Evolutionary conservation across 108 stramenopile genomes (phyloP), one percentile per base, ranked within the genome.

Genomic region (Epithemia pelagica): DNA sequence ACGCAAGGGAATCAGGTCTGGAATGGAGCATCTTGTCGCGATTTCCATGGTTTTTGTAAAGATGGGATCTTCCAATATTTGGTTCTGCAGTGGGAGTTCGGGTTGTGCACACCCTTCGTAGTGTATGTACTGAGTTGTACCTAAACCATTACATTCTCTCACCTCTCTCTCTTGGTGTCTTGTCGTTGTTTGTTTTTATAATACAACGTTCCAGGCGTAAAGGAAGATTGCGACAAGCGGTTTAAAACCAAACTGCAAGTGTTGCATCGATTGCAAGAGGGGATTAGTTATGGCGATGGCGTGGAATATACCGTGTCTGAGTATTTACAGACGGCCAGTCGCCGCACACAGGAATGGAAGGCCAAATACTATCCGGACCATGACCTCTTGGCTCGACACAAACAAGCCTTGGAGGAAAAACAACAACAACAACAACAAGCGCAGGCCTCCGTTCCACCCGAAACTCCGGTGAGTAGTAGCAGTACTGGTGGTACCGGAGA

Each of bases 211-310:
- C 62, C 68, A 78, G 85, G 76, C 54, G 81, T 88, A 0, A 76
- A 94, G 58, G 75, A 84, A 65, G 64, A 91, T 31, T 70, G 64
- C 7, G 57, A 68, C n/a, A 82, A 82, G 71, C 62, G 70, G 37
- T 93, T 96, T 64, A 77, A 85, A 67, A 93, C 95, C 46, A 91
- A 91, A 59, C 77, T 80, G 25, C 95, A 96, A 74, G 69, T 80
- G 22, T 85, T 90, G 61, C 89, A 87, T 74, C 78, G 89, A 2
- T 66, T 90, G 2, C 89, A 94, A 79, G 91, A 96, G 67, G 97
- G 96, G 10, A 79, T 89, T 32, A 89, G 86, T 20, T 97, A 96
- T 71, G 95, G 89, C 1, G 96, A 99, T 71, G 98, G 98, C 0
- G 73, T 75, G 46, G 80, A 86, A 25, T 99, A 96, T 62, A 95